Evolutionary conservation across 805 yeast genomes (phyloP).

Genomic region (Kodamaea neixiangensis): DNA sequence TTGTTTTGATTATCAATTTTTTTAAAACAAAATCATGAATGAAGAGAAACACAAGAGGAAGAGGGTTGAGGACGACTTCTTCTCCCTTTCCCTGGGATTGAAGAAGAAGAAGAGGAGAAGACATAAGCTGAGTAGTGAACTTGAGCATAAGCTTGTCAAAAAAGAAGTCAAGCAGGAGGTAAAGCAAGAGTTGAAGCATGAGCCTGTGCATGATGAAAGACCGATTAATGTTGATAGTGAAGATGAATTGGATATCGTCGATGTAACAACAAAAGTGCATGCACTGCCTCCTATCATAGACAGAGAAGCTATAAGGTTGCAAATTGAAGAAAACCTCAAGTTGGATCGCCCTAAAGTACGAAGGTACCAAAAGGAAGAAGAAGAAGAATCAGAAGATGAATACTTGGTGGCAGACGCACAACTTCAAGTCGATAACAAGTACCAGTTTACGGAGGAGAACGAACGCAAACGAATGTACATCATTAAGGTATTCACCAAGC

Average conservation of each 20-base stretch:
- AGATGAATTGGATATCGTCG: slow-evolving; percentile 1
- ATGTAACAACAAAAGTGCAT: neutral
- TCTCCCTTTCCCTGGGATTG: slow-evolving; percentile 14
- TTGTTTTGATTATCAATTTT: neutral
- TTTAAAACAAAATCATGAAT: neutral
- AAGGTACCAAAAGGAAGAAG: neutral
- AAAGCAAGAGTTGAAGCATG: neutral
- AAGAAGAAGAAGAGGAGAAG: slow-evolving; percentile 12
- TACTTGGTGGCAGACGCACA: neutral
- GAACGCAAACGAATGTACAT: slow-evolving; percentile 33
- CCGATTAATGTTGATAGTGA: slow-evolving; percentile 7
- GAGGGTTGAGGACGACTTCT: slow-evolving; percentile 18
- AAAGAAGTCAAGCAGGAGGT: too few species aligned
- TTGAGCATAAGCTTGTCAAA: neutral
- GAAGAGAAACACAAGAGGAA: slow-evolving; percentile 12
- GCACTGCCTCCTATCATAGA: slow-evolving; percentile 8
- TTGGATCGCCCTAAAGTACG: neutral
- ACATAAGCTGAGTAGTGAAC: neutral
- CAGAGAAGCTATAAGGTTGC: slow-evolving; percentile 7
- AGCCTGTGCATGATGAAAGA: neutral
- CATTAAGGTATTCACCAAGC: slow-evolving; percentile 30
- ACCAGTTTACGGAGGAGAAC: slow-evolving; percentile 24
- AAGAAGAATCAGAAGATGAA: slow-evolving; percentile 8
- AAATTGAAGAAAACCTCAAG: slow-evolving; percentile 8
- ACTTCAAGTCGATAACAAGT: slow-evolving; percentile 8